phyloP scores from a whole-genome alignment of 176 grass and related monocot species.

The maize (Zea mays) region Zm-B73-REFERENCE-NAM-5.0 NC_050102.1:49784501-49785000 shows the following conservation, averaged over 20 bases:
- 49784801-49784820: slow-evolving; percentile 41
- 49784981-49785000: slow-evolving; percentile 40
- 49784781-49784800: slow-evolving; percentile 35
- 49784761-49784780: slow-evolving; percentile 3
- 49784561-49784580: slow-evolving; percentile 1
- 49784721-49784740: background rate
- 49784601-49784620: background rate
- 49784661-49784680: background rate
- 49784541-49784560: background rate
- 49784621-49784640: background rate
- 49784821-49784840: slow-evolving; percentile 28
- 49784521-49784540: slow-evolving; percentile 10
- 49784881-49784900: slow-evolving; percentile 40
- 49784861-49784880: slow-evolving; percentile 37
- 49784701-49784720: background rate
- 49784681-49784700: background rate
- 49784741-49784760: slow-evolving; percentile 27
- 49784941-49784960: background rate
- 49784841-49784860: slow-evolving; percentile 13
- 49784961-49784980: slow-evolving; percentile 4
- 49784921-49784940: slow-evolving; percentile 36
- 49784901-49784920: slow-evolving; percentile 20
- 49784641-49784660: background rate
- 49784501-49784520: slow-evolving; percentile 9
- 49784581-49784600: background rate